These are phyloP conservation scores for Fusarium tupiense DNA, from an alignment of 2,329 filamentous ascomycete genomes.

Conservation along the genomic window DNA sequence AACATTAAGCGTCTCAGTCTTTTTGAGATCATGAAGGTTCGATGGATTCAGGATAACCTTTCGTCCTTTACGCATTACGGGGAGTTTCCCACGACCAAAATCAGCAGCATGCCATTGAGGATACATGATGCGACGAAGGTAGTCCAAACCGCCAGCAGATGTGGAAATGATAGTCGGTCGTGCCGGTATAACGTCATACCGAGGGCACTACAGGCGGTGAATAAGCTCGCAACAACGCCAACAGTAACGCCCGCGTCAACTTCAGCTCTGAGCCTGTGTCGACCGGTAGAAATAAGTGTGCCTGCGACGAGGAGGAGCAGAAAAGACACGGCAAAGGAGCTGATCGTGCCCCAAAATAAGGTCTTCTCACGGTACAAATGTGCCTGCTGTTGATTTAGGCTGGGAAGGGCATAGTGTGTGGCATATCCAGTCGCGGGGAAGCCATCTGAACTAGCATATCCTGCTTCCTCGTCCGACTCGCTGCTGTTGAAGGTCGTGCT, in stretches of 20 bases:
- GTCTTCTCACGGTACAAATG: conserved; percentile 62
- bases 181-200: conserved; percentile 65
- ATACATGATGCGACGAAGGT: conserved; percentile 51
- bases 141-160: conserved; percentile 54
- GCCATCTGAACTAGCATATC: conserved; percentile 64
- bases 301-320: conserved; percentile 72
- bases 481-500: conserved; percentile 45
- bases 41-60: background rate
- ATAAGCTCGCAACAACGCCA: conserved; percentile 73
- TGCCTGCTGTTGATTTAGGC: conserved; percentile 61
- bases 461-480: conserved; percentile 58
- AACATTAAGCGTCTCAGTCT: background rate
- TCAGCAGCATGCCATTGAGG: conserved; percentile 56
- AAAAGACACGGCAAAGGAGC: conserved; percentile 67
- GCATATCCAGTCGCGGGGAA: conserved; percentile 62
- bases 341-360: conserved; percentile 63
- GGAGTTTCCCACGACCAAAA: conserved; percentile 53
- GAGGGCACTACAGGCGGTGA: conserved; percentile 70
- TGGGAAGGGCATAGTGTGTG: conserved; percentile 64
- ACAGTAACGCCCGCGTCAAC: conserved; percentile 79
- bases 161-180: conserved; percentile 54
- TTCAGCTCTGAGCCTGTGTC: conserved; percentile 72
- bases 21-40: background rate
- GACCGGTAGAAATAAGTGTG: conserved; percentile 73
- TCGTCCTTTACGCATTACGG: conserved; percentile 38